Percentiles rank a stretch among this genome's conserved stretches.
Conservation (phyloP, 148 eudicot species). For the Fagopyrum homotropicum region DNA sequence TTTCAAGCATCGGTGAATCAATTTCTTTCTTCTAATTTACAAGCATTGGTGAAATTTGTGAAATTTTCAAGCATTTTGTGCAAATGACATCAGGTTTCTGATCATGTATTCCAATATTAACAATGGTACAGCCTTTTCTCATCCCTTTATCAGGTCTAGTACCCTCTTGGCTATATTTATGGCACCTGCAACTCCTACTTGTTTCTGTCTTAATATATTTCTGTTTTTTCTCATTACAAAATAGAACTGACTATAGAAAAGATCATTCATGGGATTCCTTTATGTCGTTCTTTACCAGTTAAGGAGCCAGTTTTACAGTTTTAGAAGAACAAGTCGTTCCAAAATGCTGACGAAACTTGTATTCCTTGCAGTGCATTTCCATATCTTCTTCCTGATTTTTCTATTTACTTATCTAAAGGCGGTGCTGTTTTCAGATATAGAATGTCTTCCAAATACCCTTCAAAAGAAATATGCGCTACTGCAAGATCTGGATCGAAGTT, state of each 20-base stretch:
- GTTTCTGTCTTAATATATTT: not conserved
- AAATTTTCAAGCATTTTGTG: not conserved
- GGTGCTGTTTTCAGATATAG: conserved; percentile 46
- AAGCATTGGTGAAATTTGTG: not conserved
- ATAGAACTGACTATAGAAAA: not conserved
- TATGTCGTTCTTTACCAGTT: not conserved
- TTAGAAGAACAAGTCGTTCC: not conserved
- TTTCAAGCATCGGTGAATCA: not conserved
- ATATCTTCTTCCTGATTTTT: not conserved
- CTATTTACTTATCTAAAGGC: not conserved
- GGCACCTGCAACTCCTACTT: not conserved
- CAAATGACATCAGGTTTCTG: not conserved
- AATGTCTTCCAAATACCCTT: conserved; percentile 67
- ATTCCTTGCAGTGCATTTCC: not conserved
- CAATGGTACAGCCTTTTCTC: not conserved
- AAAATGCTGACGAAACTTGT: not conserved
- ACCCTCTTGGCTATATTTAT: not conserved
- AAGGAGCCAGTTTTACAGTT: not conserved
- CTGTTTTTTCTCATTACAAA: not conserved
- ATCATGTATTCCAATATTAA: not conserved
- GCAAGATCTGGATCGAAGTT: conserved; percentile 82
- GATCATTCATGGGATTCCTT: not conserved
- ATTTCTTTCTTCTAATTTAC: not conserved
- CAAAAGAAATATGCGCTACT: conserved; percentile 77
- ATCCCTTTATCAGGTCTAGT: not conserved